Percentiles rank a stretch among this genome's conserved stretches.
phyloP scores from a whole-genome alignment of 495 filamentous ascomycete species.

The Neurospora terricola region DNA sequence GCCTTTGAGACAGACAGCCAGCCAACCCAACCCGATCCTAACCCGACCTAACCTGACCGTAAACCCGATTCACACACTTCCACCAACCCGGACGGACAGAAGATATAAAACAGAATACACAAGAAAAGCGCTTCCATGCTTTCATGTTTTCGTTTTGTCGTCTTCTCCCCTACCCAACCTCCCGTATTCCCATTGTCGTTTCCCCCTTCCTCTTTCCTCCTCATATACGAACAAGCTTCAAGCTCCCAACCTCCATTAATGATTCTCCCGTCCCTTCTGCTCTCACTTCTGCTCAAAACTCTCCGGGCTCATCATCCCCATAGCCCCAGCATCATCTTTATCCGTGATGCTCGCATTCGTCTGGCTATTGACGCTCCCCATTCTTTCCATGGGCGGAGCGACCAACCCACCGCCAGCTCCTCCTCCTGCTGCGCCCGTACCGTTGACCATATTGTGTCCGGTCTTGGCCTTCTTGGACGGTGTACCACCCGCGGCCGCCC shows the following conservation, averaged over 20 bases:
- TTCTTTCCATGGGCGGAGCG: conserved; percentile 35
- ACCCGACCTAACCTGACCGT: background rate
- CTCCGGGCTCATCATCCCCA: conserved; percentile 60
- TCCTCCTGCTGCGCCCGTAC: conserved; percentile 6
- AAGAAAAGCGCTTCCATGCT: background rate
- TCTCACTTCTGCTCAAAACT: conserved; percentile 39
- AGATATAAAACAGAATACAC: background rate
- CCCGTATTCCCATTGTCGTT: background rate
- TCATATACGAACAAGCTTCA: background rate
- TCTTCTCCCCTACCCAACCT: background rate
- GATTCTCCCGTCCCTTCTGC: background rate
- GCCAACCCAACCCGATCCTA: background rate
- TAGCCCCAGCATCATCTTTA: conserved; percentile 34
- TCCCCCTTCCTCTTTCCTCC: background rate
- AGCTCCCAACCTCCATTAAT: background rate
- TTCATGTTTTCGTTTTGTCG: background rate
- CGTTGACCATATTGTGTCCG: background rate
- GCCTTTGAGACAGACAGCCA: background rate
- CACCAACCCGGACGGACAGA: background rate
- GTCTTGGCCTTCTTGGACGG: conserved; percentile 30
- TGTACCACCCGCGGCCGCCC: conserved; percentile 4
- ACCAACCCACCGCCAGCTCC: background rate
- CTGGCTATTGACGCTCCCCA: conserved; percentile 42
- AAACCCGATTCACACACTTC: background rate
- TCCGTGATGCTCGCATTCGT: conserved; percentile 43